Evolutionary conservation across 495 filamentous ascomycete species (phyloP).

Genomic region (Staphylotrichum longicolle): DNA sequence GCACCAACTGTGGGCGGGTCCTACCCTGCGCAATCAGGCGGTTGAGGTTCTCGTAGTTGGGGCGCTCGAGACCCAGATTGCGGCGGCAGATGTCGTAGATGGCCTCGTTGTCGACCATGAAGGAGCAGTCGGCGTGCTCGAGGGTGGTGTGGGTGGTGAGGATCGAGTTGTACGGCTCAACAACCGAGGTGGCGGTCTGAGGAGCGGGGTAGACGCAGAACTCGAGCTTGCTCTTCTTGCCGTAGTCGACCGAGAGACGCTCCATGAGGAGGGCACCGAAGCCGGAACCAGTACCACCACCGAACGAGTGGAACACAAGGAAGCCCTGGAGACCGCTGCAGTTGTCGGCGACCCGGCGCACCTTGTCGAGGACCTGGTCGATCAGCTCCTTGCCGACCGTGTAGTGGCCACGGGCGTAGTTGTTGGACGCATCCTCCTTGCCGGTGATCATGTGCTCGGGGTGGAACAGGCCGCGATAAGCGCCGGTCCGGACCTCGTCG

Average conservation of each 20-base stretch:
- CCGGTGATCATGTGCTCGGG: constrained; percentile 98
- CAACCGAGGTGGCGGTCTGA: constrained; percentile 92
- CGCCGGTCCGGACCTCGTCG: constrained; percentile 97
- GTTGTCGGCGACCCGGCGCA: constrained; percentile 92
- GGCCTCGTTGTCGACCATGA: constrained; percentile 99
- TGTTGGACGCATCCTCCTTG: constrained; percentile 99
- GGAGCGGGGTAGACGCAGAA: constrained; percentile 98
- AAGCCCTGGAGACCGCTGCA: constrained; percentile 98
- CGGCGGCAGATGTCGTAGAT: constrained; percentile 99
- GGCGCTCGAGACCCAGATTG: constrained; percentile 94
- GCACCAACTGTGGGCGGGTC: constrained; percentile 6
- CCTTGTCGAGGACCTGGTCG: constrained; percentile 93
- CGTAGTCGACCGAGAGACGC: constrained; percentile 94
- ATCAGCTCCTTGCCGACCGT: constrained; percentile 99
- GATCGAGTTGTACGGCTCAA: constrained; percentile 99
- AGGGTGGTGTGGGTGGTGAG: constrained; percentile 98
- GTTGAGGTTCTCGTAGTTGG: constrained; percentile 98
- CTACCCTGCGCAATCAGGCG: constrained; percentile 93
- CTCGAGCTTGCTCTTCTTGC: constrained; percentile 99
- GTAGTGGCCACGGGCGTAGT: constrained; percentile 98
- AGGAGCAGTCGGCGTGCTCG: constrained; percentile 98
- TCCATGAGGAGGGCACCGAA: constrained; percentile 98
- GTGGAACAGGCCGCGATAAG: constrained; percentile 95
- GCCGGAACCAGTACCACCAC: constrained; percentile 96
- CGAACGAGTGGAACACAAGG: constrained; percentile 99